Evolutionary conservation across 805 yeast species (phyloP).

Genomic region (Debaryomyces prosopidis): DNA sequence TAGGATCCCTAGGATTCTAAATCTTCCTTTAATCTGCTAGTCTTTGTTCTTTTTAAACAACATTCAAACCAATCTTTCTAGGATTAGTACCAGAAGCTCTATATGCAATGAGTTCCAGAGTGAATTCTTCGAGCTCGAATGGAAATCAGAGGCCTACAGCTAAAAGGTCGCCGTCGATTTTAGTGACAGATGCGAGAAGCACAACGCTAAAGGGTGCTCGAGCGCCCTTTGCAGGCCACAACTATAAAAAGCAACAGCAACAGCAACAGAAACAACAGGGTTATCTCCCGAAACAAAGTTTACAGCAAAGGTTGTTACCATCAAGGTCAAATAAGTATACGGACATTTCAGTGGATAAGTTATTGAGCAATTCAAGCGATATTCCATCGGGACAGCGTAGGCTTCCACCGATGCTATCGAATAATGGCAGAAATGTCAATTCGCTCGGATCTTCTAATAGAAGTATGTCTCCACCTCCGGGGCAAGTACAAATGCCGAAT

Average conservation of each 20-base stretch:
- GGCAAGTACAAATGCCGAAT: conserved; percentile 7
- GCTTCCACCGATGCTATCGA: conserved; percentile 29
- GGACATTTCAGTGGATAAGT: conserved; percentile 77
- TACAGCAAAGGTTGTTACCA: conserved; percentile 27
- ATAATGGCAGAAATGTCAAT: conserved; percentile 10
- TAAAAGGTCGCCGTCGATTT: conserved; percentile 87
- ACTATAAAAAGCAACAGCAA: conserved; percentile 39
- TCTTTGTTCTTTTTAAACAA: background rate
- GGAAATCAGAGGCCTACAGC: conserved; percentile 55
- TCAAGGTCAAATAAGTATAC: conserved; percentile 52
- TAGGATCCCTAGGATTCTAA: background rate
- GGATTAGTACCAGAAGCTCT: background rate
- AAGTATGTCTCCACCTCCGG: conserved; percentile 20
- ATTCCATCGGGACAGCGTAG: conserved; percentile 79
- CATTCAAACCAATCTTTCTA: background rate
- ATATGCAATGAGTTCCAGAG: conserved; percentile 2
- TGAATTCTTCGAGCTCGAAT: conserved; percentile 4
- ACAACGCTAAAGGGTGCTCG: conserved; percentile 49
- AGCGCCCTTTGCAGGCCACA: conserved; percentile 81
- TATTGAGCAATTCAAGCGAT: conserved; percentile 77
- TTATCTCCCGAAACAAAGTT: background rate
- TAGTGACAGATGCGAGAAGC: conserved; percentile 86
- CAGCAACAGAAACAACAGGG: conserved; percentile 17
- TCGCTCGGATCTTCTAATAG: conserved; percentile 7
- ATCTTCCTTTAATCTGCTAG: background rate